These are phyloP conservation scores for Fusarium sp. DNA, from an alignment of 2,329 filamentous ascomycete species.

Conservation along the genomic window DNA sequence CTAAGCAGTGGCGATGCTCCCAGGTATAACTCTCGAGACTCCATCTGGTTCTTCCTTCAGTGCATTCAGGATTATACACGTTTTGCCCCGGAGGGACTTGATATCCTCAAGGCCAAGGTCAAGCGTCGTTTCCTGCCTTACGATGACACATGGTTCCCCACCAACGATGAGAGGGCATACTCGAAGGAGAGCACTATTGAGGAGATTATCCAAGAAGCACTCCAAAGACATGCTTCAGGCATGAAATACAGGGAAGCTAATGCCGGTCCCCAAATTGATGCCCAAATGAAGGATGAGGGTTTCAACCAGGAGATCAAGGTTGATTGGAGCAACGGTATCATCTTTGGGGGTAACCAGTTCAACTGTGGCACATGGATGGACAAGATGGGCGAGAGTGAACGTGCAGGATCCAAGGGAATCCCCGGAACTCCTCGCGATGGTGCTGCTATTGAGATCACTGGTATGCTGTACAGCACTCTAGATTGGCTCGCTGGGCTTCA, in stretches of 20 bases:
- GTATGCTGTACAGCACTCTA: slow-evolving; percentile 89
- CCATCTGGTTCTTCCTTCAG: slow-evolving; percentile 97
- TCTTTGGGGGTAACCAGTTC: slow-evolving; percentile 91
- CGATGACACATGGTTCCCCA: slow-evolving; percentile 92
- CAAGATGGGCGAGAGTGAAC: slow-evolving; percentile 99
- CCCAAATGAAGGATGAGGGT: slow-evolving; percentile 90
- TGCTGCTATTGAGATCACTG: slow-evolving; percentile 93
- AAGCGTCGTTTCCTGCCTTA: slow-evolving; percentile 91
- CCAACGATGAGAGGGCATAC: slow-evolving; percentile 85
- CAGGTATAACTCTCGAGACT: slow-evolving; percentile 95
- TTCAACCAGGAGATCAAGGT: slow-evolving; percentile 93
- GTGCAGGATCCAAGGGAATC: slow-evolving; percentile 89
- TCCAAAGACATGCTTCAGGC: slow-evolving; percentile 90
- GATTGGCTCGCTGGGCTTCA: slow-evolving; percentile 79
- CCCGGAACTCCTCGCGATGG: slow-evolving; percentile 98
- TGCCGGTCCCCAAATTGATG: slow-evolving; percentile 86
- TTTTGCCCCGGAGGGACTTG: slow-evolving; percentile 79
- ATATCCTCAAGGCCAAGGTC: slow-evolving; percentile 79
- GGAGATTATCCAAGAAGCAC: slow-evolving; percentile 90
- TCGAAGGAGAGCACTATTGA: slow-evolving; percentile 83
- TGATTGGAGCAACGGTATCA: slow-evolving; percentile 88
- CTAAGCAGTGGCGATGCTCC: slow-evolving; percentile 86
- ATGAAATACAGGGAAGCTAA: slow-evolving; percentile 96
- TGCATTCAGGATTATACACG: slow-evolving; percentile 92
- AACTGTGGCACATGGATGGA: slow-evolving; percentile 99